A percentile compares a stretch with the other conserved stretches of the same genome.
phyloP scores from a whole-genome alignment of 495 filamentous ascomycete species.

The Penicillium bialowiezense region DNA sequence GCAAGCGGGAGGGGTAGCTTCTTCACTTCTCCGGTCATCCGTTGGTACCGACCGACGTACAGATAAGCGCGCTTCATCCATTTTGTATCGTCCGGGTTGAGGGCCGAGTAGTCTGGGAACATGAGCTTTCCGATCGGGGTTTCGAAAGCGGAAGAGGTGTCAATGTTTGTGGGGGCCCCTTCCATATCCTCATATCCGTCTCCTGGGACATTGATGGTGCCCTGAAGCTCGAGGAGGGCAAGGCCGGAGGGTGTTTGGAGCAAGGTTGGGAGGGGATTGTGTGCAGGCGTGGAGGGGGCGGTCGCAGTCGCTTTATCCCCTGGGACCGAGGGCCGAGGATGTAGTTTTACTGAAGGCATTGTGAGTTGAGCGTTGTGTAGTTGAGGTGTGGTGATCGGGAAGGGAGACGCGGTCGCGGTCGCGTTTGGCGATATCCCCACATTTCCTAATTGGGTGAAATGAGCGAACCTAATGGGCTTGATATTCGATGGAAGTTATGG shows the following conservation, averaged over 20 bases:
- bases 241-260: conserved; percentile 76
- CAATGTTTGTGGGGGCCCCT: conserved; percentile 6
- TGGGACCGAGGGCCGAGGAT: conserved; percentile 17
- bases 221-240: conserved; percentile 88
- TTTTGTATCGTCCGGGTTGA: conserved; percentile 47
- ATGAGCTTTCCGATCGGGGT: conserved; percentile 69
- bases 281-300: conserved; percentile 13
- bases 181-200: conserved; percentile 15
- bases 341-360: conserved; percentile 47
- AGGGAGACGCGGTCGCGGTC: conserved; percentile 3
- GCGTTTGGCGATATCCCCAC: conserved; percentile 2
- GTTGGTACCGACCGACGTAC: conserved; percentile 85
- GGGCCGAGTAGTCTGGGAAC: conserved; percentile 69
- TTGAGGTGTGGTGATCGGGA: neutral
- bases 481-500: no score
- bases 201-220: conserved; percentile 65
- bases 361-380: neutral
- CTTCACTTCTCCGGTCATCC: conserved; percentile 87
- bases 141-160: conserved; percentile 29
- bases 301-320: neutral
- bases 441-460: neutral
- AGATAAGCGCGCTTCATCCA: conserved; percentile 91
- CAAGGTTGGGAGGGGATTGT: conserved; percentile 72
- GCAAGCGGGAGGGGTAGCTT: conserved; percentile 75
- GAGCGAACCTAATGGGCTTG: no score